Base-by-base conservation (phyloP, 306 rosid species). In the Cucumis melo region DNA sequence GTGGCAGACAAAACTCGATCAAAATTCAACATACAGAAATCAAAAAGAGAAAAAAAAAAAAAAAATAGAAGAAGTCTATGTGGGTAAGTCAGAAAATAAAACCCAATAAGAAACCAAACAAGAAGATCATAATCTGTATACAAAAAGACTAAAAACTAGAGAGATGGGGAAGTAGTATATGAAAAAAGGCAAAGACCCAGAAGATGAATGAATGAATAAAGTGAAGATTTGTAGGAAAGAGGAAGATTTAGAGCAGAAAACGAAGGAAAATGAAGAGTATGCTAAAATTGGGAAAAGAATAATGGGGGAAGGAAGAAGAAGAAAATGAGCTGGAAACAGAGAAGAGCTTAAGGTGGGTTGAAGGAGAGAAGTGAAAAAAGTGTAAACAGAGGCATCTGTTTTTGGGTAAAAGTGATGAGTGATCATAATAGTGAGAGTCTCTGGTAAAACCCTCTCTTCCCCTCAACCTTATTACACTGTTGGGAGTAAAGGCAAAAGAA, bases 311-410 rank as follows among this genome's bases (percentile, higher is more conserved):
- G 46, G 24, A 57, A 21, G 55, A 16, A 38, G 24, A 44, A 51
- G 51, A 65, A 16, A 78, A 16, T 66, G 63, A 51, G 63, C 71
- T 10, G 68, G 39, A 20, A 29, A 19, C 61, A 16, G 16, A 29
- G 38, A 6, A 15, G 56, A 2, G 27, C 46, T 29, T 29, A 77
- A 58, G 79, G 87, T 62, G 81, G 85, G 7, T 63, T 82, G 86
- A 73, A 55, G 36, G 80, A 78, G 51, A 53, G 78, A 84, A 86
- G 82, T 81, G 78, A 83, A 80, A 83, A 13, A 77, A 60, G 5
- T 75, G 81, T 0, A 77, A 83, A 86, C 87, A 85, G 82, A 83
- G 87, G 86, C 83, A 88, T 86, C 75, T 78, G 83, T 2, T 51
- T 42, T 16, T 53, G 34, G 76, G 76, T 72, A 72, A 51, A 51